Evolutionary conservation across 139 green algal genomes (phyloP), one percentile per base, ranked within the genome.

Genomic region (Closterium sp.): DNA sequence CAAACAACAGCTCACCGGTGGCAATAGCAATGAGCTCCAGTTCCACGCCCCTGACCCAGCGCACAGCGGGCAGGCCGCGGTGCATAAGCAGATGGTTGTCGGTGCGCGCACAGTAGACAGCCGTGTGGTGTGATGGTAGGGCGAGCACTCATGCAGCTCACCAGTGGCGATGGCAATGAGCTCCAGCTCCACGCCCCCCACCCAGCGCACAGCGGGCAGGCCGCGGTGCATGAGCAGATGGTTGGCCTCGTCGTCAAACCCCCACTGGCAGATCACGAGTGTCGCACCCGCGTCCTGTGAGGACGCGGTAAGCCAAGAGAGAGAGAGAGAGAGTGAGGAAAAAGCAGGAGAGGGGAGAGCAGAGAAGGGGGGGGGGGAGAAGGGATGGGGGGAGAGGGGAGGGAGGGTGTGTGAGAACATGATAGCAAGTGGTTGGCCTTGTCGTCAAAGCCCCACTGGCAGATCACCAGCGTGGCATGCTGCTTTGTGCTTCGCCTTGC

Each of bases 181-280:
- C 96, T 99, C 98, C 86, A 99, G 98, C 96, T 99, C 98, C 31
- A 99, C 98, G 22, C 98, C 98, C 19, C 98, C 98, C 32, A 99
- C 98, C 97, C 97, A 98, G 3, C 98, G 97, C 91, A 99, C 97
- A 27, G 98, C 98, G 2, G 98, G 98, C 91, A 99, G 95, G 4
- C 97, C 93, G 38, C 98, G 89, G 92, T 98, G 96, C 97, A 99
- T 98, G 85, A 99, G 97, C 94, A 99, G 95, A 95, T 99, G 98
- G 95, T 99, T 99, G 62, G 98, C 98, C 96, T 99, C 98, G 92
- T 99, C 98, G 94, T 99, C 98, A 94, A 99, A 99, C 86, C 98
- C 98, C 98, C 98, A 99, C 95, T 99, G 98, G 87, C 97, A 99
- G 89, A 99, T 97, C 84, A 99, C 96, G 13, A 99, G 95, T 11